phyloP scores from a whole-genome alignment of 495 filamentous ascomycete genomes.

The Delitschia confertaspora region DNA sequence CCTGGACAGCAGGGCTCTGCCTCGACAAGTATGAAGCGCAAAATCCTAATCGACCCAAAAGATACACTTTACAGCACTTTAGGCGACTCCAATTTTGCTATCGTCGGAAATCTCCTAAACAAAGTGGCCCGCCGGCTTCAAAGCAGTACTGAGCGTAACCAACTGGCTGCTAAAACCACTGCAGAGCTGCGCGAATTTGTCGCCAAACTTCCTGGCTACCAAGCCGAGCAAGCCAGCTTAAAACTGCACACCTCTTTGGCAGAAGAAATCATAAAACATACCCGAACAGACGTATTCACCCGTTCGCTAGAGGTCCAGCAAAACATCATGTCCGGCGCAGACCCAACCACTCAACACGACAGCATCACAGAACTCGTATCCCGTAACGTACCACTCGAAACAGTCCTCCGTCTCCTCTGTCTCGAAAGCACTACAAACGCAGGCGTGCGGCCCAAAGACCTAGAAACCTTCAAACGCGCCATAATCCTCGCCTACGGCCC shows the following conservation, averaged over 20 bases:
- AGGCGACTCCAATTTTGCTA: conserved; percentile 89
- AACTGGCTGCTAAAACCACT: conserved; percentile 68
- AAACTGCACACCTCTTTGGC: conserved; percentile 85
- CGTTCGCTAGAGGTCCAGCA: conserved; percentile 89
- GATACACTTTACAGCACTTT: conserved; percentile 86
- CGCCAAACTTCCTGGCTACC: conserved; percentile 79
- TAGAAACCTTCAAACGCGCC: conserved; percentile 80
- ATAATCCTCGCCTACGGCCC: conserved; percentile 90
- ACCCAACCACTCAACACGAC: conserved; percentile 80
- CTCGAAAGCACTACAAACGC: conserved; percentile 84
- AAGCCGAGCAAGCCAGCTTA: conserved; percentile 84
- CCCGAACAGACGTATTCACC: conserved; percentile 76
- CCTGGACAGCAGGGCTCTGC: conserved; percentile 43
- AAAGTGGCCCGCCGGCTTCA: conserved; percentile 83
- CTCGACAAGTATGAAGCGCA: conserved; percentile 64
- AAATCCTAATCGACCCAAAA: conserved; percentile 79
- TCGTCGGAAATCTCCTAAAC: conserved; percentile 80
- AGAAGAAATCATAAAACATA: conserved; percentile 90
- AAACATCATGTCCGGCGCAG: conserved; percentile 83
- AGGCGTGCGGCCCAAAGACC: conserved; percentile 75
- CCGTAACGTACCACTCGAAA: conserved; percentile 66
- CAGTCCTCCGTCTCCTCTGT: conserved; percentile 76
- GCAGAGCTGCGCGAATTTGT: conserved; percentile 90
- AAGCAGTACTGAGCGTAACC: conserved; percentile 81
- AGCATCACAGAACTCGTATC: conserved; percentile 88